Base-by-base conservation (phyloP, 2,329 filamentous ascomycete genomes). In the Colletotrichum simmondsii region DNA sequence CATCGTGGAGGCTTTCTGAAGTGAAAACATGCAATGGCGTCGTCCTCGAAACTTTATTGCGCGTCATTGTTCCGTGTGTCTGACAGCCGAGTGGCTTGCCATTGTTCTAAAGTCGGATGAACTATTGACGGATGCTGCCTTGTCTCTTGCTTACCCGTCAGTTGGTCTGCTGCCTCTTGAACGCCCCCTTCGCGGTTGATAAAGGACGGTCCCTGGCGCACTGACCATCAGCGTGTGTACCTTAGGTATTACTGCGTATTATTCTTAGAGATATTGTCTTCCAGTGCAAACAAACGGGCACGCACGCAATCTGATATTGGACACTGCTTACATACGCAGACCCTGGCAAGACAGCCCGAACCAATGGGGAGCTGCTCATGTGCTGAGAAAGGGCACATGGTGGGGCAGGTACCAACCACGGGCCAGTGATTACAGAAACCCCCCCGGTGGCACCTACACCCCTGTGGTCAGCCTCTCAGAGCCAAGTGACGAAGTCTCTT, bases 381-480 rank as follows among this genome's bases (percentile, higher is more conserved):
- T 32, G 52, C 65, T 68, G 30, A 35, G 65, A 72, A 69, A 63
- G 65, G 46, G 57, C 42, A 68, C 2, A 32, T 4, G n/a, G 28
- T 58, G 64, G 65, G 28, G 24, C 57, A 19, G 19, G 35, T 58
- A 65, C 63, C 57, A 71, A 71, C 68, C 56, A 71, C 62, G 35
- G 46, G 62, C 58, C n/a, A 68, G 26, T 68, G 37, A 59, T 59
- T 35, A 63, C 65, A 32, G 24, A 22, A 26, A 19, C 37, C 65
- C 69, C 32, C 26, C 64, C 16, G 35, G 49, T 24, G 68, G 12
- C 57, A 49, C 37, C 12, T 42, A 63, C 58, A 32, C 54, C 62
- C 68, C 66, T 26, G 63, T 53, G 60, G 37, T 62, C 65, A 72
- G 69, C 69, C 65, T 67, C 68, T 60, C 68, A 61, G 62, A 52